Conservation (phyloP, 805 yeast species). For the Isabelozyma heimii region DNA sequence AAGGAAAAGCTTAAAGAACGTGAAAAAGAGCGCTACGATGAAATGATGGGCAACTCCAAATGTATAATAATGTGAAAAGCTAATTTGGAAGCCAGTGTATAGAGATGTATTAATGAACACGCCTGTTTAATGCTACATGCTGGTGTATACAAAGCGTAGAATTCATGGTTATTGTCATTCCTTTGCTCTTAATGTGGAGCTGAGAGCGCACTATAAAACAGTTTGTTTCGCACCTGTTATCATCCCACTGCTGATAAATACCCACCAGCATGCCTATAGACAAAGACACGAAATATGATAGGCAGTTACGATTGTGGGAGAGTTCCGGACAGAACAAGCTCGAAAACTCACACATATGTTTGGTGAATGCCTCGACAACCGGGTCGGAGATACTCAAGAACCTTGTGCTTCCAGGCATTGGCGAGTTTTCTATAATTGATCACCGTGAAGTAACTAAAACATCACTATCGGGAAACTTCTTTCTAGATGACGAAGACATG, state of each 20-base stretch:
- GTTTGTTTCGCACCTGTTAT: background rate
- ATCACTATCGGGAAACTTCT: constrained; percentile 63
- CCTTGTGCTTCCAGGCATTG: constrained; percentile 71
- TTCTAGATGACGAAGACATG: constrained; percentile 44
- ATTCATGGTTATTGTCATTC: too few relatives aligned
- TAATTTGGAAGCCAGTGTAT: too few relatives aligned
- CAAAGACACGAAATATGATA: constrained; percentile 62
- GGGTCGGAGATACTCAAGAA: constrained; percentile 75
- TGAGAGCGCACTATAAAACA: background rate
- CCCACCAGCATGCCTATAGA: constrained; percentile 19
- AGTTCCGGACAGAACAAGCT: constrained; percentile 66
- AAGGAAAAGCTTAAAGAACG: constrained; percentile 60
- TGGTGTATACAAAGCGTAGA: too few relatives aligned
- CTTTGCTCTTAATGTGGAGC: background rate
- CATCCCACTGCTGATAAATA: background rate
- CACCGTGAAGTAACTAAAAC: constrained; percentile 30
- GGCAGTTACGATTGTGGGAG: constrained; percentile 90
- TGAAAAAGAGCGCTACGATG: constrained; percentile 35
- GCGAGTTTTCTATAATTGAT: constrained; percentile 61
- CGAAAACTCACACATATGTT: constrained; percentile 54
- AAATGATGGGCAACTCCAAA: constrained; percentile 11
- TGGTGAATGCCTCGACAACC: constrained; percentile 55
- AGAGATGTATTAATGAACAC: too few relatives aligned
- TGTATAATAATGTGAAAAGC: constrained; percentile 7
- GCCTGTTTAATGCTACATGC: too few relatives aligned